Evolutionary conservation across 441 rosid genomes (phyloP), one percentile per base, ranked within the genome.

Genomic region (Capsella rubella): DNA sequence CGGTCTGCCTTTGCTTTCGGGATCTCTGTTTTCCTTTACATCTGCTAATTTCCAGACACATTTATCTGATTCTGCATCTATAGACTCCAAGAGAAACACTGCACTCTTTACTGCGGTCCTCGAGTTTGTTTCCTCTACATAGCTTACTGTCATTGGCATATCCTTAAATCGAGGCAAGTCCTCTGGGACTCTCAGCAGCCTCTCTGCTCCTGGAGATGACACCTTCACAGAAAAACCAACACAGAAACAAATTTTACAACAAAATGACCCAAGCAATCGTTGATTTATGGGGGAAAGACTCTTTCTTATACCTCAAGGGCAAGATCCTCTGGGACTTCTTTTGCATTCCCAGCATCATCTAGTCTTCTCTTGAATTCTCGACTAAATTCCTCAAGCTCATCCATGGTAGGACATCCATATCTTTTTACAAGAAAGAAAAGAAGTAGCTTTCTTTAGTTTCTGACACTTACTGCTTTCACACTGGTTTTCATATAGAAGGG

Each of bases 131-230:
- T 82, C 86, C 75, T 90, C 87, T 2, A 51, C 47, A 47, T 87
- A 92, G 81, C 79, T 80, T 69, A 92, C 93, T 72, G 82, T 85
- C 93, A 90, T 82, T 2, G 96, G 87, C 93, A 88, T 77, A 35
- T 83, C 93, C 74, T 81, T 78, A 80, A 95, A 92, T 47, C 93
- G 87, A n/a, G 56, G 46, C 75, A 95, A 82, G 69, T 95, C 99
- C 64, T 85, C 87, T 1, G 95, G 95, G 31, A 95, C 87, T 82
- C 80, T 87, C 18, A 92, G 74, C 62, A 92, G 78, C 79, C 99
- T 89, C 79, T 92, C 95, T 55, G 95, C 92, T 51, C 99, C 96
- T n/a, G 95, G 98, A 77, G 97, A 84, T 46, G 99, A 92, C 52
- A 95, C 96, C 99, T 95, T 74, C 15, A 67, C 18, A 47, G 5